Evolutionary conservation across 352 stramenopile genomes (phyloP), one percentile per base, ranked within the genome.

Genomic region (Globisporangium apiculatum): DNA sequence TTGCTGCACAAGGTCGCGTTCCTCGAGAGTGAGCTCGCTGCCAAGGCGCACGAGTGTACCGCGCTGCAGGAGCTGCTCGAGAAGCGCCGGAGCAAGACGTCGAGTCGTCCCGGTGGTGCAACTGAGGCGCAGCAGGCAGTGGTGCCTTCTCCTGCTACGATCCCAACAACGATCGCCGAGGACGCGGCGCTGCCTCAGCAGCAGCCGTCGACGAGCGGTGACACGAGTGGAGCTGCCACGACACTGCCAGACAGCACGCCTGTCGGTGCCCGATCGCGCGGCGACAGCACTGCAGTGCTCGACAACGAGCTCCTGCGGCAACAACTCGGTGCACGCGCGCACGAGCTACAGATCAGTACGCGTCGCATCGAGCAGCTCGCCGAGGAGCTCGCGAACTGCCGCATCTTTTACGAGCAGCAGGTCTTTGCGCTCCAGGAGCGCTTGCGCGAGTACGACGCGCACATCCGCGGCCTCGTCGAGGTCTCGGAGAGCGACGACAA

Each of bases 271-370:
- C 42, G 42, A 11, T 12, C 11, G 12, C 45, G 61, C 15, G 64
- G 55, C 4, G 60, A 64, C 35, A 78, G 64, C 14, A 48, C 58
- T 1, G 51, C 41, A 5, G 14, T 65, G 35, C 48, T 78, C 5
- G 71, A 80, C 51, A 89, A 75, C 37, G 73, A 85, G 48, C 65
- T 88, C 41, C 57, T 89, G 4, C 71, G 59, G 37, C 79, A 87
- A 31, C 76, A 89, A 48, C 60, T 89, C 10, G 51, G 54, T 15
- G 71, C 76, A 15, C 84, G 83, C 48, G 52, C 71, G 4, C 63
- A 72, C 47, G 79, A 87, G 53, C 52, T 85, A 31, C 64, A 69
- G 18, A 65, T 83, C 48, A 76, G 66, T 43, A 71, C 66, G 31
- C 60, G 55, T 11, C 76, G 75, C 12, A 72, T 86, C 57, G 58